Conservation (phyloP, 208 protist species). For the Blechomonas ayalai region DNA sequence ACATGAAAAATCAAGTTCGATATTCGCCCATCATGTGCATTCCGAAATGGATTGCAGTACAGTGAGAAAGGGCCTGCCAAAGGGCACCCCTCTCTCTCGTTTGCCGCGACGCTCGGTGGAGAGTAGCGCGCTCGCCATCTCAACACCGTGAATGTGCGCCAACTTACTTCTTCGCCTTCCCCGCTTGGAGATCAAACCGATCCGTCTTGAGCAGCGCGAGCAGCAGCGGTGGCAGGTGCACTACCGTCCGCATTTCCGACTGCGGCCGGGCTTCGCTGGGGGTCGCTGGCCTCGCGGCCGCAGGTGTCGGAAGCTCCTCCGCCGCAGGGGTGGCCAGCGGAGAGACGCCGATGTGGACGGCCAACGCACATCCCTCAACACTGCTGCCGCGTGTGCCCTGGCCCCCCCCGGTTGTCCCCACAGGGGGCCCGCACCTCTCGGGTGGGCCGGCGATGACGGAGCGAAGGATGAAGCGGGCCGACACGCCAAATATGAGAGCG, state of each 20-base stretch:
- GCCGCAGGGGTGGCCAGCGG: constrained; percentile 4
- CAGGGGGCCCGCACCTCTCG: neutral
- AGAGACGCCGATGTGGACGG: constrained; percentile 9
- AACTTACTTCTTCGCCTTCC: constrained; percentile 11
- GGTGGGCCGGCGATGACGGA: constrained; percentile 9
- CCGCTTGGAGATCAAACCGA: constrained; percentile 27
- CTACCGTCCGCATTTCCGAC: too few species aligned
- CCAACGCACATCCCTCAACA: neutral
- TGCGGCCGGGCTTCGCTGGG: neutral
- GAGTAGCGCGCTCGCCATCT: too few species aligned
- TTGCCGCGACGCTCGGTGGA: too few species aligned
- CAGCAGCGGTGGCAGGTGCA: constrained; percentile 22
- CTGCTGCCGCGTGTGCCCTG: neutral
- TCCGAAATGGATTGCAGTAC: too few species aligned
- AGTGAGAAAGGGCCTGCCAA: too few species aligned
- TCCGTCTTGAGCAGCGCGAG: constrained; percentile 18
- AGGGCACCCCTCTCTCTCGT: too few species aligned
- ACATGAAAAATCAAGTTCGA: too few species aligned
- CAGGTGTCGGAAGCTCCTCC: neutral
- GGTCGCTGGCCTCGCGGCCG: neutral
- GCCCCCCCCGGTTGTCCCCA: neutral
- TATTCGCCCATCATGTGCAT: too few species aligned
- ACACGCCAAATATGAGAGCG: constrained; percentile 12
- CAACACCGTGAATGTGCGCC: too few species aligned
- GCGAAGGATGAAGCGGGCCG: constrained; percentile 23